Evolutionary conservation across 164 flowering plant genomes (phyloP).

Genomic region (Liquidambar formosana): DNA sequence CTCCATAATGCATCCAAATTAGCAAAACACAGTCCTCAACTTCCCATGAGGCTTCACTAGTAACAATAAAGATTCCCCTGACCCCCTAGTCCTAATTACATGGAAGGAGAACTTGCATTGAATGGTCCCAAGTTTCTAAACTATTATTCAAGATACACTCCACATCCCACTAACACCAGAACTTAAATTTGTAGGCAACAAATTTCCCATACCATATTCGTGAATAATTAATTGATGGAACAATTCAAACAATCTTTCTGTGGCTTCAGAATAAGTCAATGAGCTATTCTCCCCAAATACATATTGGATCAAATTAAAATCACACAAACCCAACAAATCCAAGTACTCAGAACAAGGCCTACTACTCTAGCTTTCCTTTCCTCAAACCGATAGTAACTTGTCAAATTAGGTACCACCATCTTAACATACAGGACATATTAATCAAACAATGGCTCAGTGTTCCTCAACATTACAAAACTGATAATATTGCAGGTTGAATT

Average conservation of each 20-base stretch:
- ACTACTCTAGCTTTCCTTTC: neutral
- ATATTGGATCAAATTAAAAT: no score
- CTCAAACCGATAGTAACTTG: neutral
- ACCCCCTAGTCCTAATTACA: neutral
- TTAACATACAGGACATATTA: neutral
- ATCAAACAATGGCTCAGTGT: slow-evolving; percentile 4
- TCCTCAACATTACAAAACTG: slow-evolving; percentile 3
- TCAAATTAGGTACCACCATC: neutral
- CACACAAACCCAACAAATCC: no score
- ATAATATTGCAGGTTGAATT: slow-evolving; percentile 9
- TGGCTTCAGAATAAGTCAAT: no score
- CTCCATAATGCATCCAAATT: neutral
- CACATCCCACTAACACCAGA: neutral
- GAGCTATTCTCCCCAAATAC: no score
- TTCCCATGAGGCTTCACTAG: neutral
- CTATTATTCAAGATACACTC: neutral
- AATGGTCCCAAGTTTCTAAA: neutral
- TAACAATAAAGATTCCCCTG: neutral
- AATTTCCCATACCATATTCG: no score
- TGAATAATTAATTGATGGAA: neutral
- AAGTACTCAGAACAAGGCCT: no score
- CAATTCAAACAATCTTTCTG: neutral
- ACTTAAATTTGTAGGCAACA: neutral
- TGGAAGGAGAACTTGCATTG: neutral
- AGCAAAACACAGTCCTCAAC: neutral